Base-by-base conservation (phyloP, 1,139 yeast genomes). In the Protomyces gravidus region DNA sequence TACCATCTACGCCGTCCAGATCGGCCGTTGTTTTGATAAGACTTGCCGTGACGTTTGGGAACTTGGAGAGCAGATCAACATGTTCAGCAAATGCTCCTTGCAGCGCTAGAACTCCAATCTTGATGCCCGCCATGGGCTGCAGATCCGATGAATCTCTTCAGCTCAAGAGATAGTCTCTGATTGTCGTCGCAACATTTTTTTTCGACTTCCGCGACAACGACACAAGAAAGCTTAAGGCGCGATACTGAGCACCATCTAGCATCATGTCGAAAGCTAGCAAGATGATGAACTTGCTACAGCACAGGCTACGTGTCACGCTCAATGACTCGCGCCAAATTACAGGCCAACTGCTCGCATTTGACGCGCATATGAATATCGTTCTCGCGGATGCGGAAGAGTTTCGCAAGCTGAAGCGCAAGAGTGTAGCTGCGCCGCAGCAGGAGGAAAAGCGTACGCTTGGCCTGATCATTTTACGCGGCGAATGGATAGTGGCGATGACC, bases 261-360 rank as follows among this genome's bases (percentile, higher is more conserved):
- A 15, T 15, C 9, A 36, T 36, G 42, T 36, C 42, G 21, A 36
- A 17, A 36, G 42, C 21, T 11, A 36, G 42, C 42, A 36, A 17
- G 42, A 36, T 36, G 42, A 36, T 36, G 11, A 46, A 48, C 11
- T 39, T 33, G 28, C 42, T 92, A 61, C 80, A 87, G 68, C 86
- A 82, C 73, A 78, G 89, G 63, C 81, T 92, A 58, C 80, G 85
- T 61, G 85, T 89, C 32, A 78, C 84, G 42, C 81, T 94, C 1
- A 72, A 81, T 25, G 97, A 90, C 72, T 84, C 86, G 11, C 78
- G 95, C 52, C 83, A 82, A 57, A 81, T 86, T 66, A 76, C 84
- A 9, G 98, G 98, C 1, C 84, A 85, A 63, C 77, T 92, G 59
- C 73, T 90, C 64, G 92, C 97, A 2, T 92, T 89, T 70, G 97